Evolutionary conservation across 768 basidiomycete genomes (phyloP), one percentile per base, ranked within the genome.

Genomic region (Coprinellus aureogranulatus): DNA sequence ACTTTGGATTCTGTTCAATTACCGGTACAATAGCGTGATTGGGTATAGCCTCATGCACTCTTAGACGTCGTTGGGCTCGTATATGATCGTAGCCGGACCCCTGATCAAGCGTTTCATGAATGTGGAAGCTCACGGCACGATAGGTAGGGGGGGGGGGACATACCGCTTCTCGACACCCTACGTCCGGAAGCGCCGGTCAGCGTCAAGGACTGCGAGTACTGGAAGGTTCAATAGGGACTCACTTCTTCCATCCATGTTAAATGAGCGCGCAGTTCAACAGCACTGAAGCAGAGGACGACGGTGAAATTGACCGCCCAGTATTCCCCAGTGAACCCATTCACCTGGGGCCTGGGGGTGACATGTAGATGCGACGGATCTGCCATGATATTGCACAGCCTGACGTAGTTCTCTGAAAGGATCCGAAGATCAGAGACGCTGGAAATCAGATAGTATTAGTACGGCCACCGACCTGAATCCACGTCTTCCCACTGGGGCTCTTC

Each of bases 221-320:
- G 9, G 37, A 39, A 9, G 9, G 18, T 9, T 9, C 18, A 9
- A 9, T 9, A 9, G 10, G 47, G n/a, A 50, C 64, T 54, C 23
- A 65, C 64, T n/a, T 47, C 54, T 39, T 62, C 57, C 10, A 26
- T 52, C 65, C 65, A 67, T 4, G 61, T 58, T 10, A 62, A 54
- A 37, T 62, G 60, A 3, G 63, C 65, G 6, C 59, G 53, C 40
- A 64, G 57, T 45, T 67, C 65, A 12, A 62, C 60, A 14, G 61
- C 39, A 20, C 65, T 64, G 46, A 64, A 67, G 12, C 50, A 34
- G 25, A 67, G 57, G 31, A 64, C 60, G 25, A 63, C 46, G 22
- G 60, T 61, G 58, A 62, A 64, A 22, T 60, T 44, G 2, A 67
- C 52, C 12, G 48, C 54, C 47, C 59, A 67, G 39, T 60, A 64